Evolutionary conservation across 2,329 filamentous ascomycete species (phyloP), one percentile per base, ranked within the genome.

Genomic region (Hirsutella rhossiliensis): DNA sequence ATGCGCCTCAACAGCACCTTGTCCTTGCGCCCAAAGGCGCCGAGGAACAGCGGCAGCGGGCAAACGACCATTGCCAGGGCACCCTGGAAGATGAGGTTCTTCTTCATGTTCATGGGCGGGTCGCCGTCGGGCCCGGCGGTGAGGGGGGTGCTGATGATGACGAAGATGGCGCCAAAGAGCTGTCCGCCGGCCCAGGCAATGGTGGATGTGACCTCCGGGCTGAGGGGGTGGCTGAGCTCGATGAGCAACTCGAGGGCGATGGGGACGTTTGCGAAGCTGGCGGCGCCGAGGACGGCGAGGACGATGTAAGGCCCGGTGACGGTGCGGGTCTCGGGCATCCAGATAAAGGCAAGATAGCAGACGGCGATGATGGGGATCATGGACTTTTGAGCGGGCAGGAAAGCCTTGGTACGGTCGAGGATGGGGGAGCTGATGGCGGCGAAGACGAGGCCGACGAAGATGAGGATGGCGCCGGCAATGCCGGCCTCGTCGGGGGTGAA

Each of bases 181-280:
- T 97, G 90, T 0, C 92, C 90, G 6, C 83, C 83, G 1, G 78
- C 76, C 92, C 92, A 97, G 55, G 83, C 85, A 19, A 94, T 69
- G 27, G 85, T 87, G 48, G 79, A 85, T 1, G 85, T 86, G 38
- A 96, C 76, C 63, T 94, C 90, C 0, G 92, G 89, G 36, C 80
- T 82, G 23, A 94, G 78, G 0, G 92, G 92, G 56, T 92, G 86
- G 5, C 84, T 88, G 47, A 95, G 75, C 61, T 97, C 87, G 42
- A 86, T 85, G 15, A 96, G 69, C 53, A 84, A 88, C 63, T 98
- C 92, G 41, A 97, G 74, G 6, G 80, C 84, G 32, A 95, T 76
- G 3, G 92, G 92, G 1, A 97, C 73, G 3, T 97, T 67, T 18
- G 75, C 75, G 64, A 97, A 97, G 11, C 75, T 80, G 0, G 86